Base-by-base conservation (phyloP, 2,329 filamentous ascomycete genomes). In the Rhynchosporium agropyri region DNA sequence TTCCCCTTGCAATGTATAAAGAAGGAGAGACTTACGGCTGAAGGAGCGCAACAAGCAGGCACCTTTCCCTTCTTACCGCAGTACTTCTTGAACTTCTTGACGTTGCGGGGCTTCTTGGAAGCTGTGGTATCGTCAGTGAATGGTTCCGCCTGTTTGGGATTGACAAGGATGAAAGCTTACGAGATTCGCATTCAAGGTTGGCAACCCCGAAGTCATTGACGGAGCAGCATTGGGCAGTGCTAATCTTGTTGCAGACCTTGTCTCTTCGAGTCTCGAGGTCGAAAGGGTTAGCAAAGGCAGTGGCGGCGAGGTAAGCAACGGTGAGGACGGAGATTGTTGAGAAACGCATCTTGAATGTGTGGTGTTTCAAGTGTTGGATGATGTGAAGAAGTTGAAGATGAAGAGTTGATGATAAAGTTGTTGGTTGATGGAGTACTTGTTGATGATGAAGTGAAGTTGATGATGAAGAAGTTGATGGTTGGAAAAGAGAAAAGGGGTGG, bases 31-130 rank as follows among this genome's bases (percentile, higher is more conserved):
- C 55, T 53, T 43, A 61, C 60, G 29, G 56, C 7, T 9, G 60
- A 43, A 28, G 56, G 42, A 6, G 36, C 36, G 54, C 51, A 57
- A 31, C 58, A 63, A 29, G 26, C n/a, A 40, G 51, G 42, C 28
- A 12, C n/a, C 45, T 61, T 56, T 49, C 60, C 51, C 2, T 2
- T 38, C 9, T 56, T 50, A 3, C 51, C 28, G 26, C 60, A 61
- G 12, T 49, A 38, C 5, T 56, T 29, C 33, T 43, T 38, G 46
- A 61, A 64, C 13, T 58, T 28, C 15, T 38, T 20, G 13, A 51
- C 43, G 20, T 42, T 42, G 9, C 42, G 26, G 13, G 57, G 57
- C 3, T 33, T 46, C 6, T 4, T 15, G 6, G 40, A 31, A n/a
- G 54, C 54, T 57, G 4, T 31, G 33, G 6, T 20, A 5, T 13